Evolutionary conservation across 441 rosid genomes (phyloP).

Genomic region (Jatropha podagrica): DNA sequence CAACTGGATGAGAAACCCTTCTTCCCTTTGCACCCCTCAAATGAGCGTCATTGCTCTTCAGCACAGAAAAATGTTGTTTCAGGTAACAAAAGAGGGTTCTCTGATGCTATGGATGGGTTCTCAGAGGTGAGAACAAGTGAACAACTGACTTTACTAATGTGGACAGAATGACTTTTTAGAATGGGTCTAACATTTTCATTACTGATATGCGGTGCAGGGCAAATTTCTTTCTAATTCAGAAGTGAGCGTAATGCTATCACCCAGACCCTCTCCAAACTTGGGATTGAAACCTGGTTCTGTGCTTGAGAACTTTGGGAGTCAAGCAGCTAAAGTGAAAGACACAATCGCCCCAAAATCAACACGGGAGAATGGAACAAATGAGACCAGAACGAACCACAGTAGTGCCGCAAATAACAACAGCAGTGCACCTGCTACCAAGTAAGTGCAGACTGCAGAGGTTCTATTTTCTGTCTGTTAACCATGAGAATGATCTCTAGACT

Average conservation of each 20-base stretch:
- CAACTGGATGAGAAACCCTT: slow-evolving; percentile 74
- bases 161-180: slow-evolving; percentile 7
- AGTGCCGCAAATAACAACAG: slow-evolving; percentile 45
- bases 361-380: slow-evolving; percentile 38
- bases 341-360: slow-evolving; percentile 27
- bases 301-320: slow-evolving; percentile 50
- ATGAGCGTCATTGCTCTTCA: slow-evolving; percentile 50
- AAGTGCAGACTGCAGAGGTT: slow-evolving; percentile 10
- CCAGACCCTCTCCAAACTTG: slow-evolving; percentile 51
- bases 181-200: slow-evolving; percentile 21
- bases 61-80: slow-evolving; percentile 58
- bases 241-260: slow-evolving; percentile 46
- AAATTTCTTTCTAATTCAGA: slow-evolving; percentile 47
- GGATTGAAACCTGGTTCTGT: slow-evolving; percentile 50
- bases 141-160: slow-evolving; percentile 34
- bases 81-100: slow-evolving; percentile 86
- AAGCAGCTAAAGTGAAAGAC: slow-evolving; percentile 49
- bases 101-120: slow-evolving; percentile 63
- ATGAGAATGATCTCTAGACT: slow-evolving; percentile 4
- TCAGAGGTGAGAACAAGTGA: slow-evolving; percentile 53
- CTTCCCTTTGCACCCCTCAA: slow-evolving; percentile 73
- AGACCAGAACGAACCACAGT: slow-evolving; percentile 30
- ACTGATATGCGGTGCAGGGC: slow-evolving; percentile 42
- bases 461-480: not conserved
- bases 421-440: slow-evolving; percentile 86